phyloP scores from a whole-genome alignment of 257 asterid species.

The Solanum gracilifrons region DNA sequence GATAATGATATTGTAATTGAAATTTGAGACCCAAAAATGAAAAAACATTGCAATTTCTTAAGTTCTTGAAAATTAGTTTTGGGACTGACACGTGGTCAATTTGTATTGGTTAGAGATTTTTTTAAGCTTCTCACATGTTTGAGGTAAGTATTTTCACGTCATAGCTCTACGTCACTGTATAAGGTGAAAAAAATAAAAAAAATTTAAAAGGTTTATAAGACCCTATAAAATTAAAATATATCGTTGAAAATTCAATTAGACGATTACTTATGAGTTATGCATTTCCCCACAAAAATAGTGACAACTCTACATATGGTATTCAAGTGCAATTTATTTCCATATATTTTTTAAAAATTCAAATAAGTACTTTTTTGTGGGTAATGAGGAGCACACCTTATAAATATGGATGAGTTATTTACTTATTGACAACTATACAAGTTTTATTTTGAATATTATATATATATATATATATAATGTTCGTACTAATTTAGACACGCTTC shows the following conservation, averaged over 20 bases:
- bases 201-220: too few species aligned
- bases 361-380: not conserved
- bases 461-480: too few species aligned
- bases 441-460: not conserved
- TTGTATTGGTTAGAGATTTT: not conserved
- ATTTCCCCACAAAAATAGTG: not conserved
- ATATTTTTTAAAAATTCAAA: not conserved
- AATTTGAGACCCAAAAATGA: not conserved
- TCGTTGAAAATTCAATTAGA: not conserved
- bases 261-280: not conserved
- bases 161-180: not conserved
- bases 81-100: not conserved
- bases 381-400: not conserved
- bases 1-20: not conserved
- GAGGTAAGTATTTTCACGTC: not conserved
- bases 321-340: too few species aligned
- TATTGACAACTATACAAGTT: not conserved
- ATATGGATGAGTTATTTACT: not conserved
- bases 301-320: too few species aligned
- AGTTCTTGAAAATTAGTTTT: not conserved
- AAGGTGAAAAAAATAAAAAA: not conserved
- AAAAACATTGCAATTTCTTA: too few species aligned
- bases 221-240: not conserved
- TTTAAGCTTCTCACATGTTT: not conserved
- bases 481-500: too few species aligned